Conservation (phyloP, 208 protist species). For the Crithidia fasciculata region DNA sequence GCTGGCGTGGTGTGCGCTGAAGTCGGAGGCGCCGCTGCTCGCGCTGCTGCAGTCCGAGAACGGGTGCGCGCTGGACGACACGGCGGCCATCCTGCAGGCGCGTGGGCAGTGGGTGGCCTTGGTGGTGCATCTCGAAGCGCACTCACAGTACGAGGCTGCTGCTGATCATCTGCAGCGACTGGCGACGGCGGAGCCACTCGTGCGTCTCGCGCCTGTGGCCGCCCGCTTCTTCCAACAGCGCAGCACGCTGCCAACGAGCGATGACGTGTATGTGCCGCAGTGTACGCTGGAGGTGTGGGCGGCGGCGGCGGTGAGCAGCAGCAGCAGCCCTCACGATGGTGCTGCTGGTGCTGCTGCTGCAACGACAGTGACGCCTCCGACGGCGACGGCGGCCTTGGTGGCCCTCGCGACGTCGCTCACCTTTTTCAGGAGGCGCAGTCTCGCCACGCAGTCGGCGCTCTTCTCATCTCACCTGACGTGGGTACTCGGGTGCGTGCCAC, state of each 20-base stretch:
- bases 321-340: no score
- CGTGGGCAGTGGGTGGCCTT: conserved; percentile 64
- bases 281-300: conserved; percentile 5
- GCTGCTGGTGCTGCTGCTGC: no score
- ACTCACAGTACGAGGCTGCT: conserved; percentile 28
- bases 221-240: conserved; percentile 8
- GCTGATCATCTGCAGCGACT: conserved; percentile 28
- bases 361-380: no score
- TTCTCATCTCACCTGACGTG: conserved; percentile 27
- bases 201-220: conserved; percentile 4
- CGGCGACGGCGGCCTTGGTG: neutral
- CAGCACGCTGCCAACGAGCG: neutral
- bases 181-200: neutral
- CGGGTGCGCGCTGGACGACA: conserved; percentile 39
- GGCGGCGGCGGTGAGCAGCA: neutral
- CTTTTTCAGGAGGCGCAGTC: conserved; percentile 24
- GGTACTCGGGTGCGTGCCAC: conserved; percentile 23
- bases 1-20: conserved; percentile 38
- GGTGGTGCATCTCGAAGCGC: conserved; percentile 36
- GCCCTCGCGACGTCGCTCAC: conserved; percentile 20
- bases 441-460: conserved; percentile 8
- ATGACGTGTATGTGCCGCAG: conserved; percentile 17
- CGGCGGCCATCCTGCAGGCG: conserved; percentile 37
- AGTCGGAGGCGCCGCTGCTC: conserved; percentile 54
- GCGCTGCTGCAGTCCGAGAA: conserved; percentile 46